These are phyloP conservation scores for Exophiala sp. DNA, from an alignment of 2,329 filamentous ascomycete species.

Conservation along the genomic window DNA sequence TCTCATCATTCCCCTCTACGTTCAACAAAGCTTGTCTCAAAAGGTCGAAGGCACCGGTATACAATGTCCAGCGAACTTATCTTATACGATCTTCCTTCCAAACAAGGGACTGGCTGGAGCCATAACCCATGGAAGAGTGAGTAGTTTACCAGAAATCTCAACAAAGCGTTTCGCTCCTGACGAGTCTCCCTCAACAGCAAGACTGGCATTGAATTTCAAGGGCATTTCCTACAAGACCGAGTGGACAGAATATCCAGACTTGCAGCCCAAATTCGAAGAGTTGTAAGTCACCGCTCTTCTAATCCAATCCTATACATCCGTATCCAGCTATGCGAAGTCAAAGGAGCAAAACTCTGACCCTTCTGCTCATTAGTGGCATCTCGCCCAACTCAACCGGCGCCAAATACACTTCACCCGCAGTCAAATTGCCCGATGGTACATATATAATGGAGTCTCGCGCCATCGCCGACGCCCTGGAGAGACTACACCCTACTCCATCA, in stretches of 20 bases:
- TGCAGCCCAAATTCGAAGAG: constrained; percentile 54
- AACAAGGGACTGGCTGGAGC: constrained; percentile 56
- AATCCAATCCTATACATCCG: neutral
- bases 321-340: neutral
- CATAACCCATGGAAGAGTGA: constrained; percentile 69
- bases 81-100: constrained; percentile 62
- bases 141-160: constrained; percentile 12
- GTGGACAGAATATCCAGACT: constrained; percentile 67
- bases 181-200: constrained; percentile 45
- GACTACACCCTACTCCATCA: constrained; percentile 55
- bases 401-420: constrained; percentile 55
- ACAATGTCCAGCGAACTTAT: constrained; percentile 39
- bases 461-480: constrained; percentile 60
- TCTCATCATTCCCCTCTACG: no score
- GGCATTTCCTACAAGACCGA: constrained; percentile 63
- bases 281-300: constrained; percentile 32
- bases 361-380: constrained; percentile 33
- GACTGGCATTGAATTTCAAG: constrained; percentile 66
- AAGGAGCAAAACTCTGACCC: neutral
- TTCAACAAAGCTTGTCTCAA: neutral
- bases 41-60: neutral
- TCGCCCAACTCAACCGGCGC: constrained; percentile 44
- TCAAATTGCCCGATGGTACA: constrained; percentile 54
- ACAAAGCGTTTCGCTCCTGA: constrained; percentile 3
- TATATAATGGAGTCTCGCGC: constrained; percentile 62